Evolutionary conservation across 2,329 filamentous ascomycete genomes (phyloP), one percentile per base, ranked within the genome.

Genomic region (Tetracladium maxilliforme): DNA sequence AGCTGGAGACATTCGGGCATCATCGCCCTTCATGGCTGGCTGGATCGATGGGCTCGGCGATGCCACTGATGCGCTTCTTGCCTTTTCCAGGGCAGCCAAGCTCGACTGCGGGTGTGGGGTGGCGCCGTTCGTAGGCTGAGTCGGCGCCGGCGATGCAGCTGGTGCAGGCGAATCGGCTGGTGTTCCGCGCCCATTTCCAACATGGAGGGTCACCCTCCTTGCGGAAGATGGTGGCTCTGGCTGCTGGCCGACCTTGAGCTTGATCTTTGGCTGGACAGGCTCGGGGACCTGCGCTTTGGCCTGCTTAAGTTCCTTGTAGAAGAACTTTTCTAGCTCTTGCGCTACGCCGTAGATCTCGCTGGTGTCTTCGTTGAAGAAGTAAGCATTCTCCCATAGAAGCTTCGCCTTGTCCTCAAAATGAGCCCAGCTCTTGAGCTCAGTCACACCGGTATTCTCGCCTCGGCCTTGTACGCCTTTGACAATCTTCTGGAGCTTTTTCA

Each of bases 361-460:
- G 4, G 77, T 80, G 43, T 93, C 84, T 47, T 93, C 82, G 37
- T 94, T 94, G 57, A 87, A 94, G 30, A 76, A 76, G 41, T 73
- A 78, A 1, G 84, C 83, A 48, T 94, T 94, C 24, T 64, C 66
- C 86, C 86, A 94, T 21, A 94, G 72, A 26, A 81, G 63, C 39
- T 73, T 79, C 9, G 81, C 64, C 41, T 80, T 79, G 27, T 84
- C 73, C 45, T 83, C 82, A 36, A 93, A 82, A 1, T 72, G 64
- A 29, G 72, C 64, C 86, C 86, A 94, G 25, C 59, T 78, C 46
- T 82, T 86, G 50, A 84, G 82, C 23, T 83, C 72, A 24, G 60
- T 71, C 5, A 61, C 40, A 2, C 65, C 65, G 1, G 75, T 76
- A 14, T 52, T 45, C 14, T 70, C 66, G 21, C 67, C 64, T 22